These are phyloP conservation scores for Malassezia caprae DNA, from an alignment of 1,284 basidiomycete species.

Conservation along the genomic window DNA sequence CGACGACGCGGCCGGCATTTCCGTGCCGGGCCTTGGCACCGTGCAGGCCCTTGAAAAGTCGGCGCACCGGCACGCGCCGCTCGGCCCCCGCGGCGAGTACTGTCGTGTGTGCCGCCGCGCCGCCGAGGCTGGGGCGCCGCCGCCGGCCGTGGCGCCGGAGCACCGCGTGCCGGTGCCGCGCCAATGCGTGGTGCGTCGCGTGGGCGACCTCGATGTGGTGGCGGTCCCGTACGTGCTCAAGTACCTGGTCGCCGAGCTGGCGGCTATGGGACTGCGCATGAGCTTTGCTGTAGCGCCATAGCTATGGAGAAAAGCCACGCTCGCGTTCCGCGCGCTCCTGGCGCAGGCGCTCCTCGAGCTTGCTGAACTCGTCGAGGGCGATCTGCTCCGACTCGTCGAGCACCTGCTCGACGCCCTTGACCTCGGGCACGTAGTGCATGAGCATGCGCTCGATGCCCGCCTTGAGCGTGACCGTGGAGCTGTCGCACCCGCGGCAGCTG, in stretches of 20 bases:
- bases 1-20: constrained; percentile 23
- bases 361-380: constrained; percentile 78
- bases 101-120: constrained; percentile 38
- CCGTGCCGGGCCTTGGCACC: constrained; percentile 11
- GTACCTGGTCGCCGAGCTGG: constrained; percentile 55
- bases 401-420: constrained; percentile 90
- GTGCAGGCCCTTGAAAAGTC: constrained; percentile 22
- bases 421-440: constrained; percentile 97
- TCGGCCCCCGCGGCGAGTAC: constrained; percentile 43
- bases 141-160: constrained; percentile 2
- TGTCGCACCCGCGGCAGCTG: constrained; percentile 86
- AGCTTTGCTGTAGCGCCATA: constrained; percentile 29
- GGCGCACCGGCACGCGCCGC: constrained; percentile 15
- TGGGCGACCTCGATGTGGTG: constrained; percentile 39
- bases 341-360: constrained; percentile 69
- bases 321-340: constrained; percentile 29
- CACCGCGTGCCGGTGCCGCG: constrained; percentile 23
- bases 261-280: constrained; percentile 55
- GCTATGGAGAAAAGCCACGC: constrained; percentile 29
- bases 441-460: constrained; percentile 73
- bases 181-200: constrained; percentile 18
- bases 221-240: constrained; percentile 78
- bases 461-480: constrained; percentile 85
- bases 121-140: not conserved
- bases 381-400: constrained; percentile 82